These are phyloP conservation scores for Aspergillus sergii DNA, from an alignment of 2,329 filamentous ascomycete species.

Conservation along the genomic window DNA sequence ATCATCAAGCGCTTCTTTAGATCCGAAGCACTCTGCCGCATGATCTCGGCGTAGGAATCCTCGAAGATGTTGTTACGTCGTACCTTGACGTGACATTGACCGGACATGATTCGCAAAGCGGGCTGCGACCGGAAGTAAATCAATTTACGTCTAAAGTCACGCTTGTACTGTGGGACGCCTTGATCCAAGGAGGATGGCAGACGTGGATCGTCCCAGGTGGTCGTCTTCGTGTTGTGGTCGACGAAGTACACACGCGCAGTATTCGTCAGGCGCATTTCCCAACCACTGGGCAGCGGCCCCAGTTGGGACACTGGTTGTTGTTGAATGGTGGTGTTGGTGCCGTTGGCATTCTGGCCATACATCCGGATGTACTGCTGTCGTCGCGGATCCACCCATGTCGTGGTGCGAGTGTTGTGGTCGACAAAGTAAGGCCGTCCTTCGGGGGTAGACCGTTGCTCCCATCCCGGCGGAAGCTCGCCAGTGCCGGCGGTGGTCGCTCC, in stretches of 20 bases:
- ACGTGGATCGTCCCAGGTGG: constrained; percentile 96
- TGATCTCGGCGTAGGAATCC: constrained; percentile 98
- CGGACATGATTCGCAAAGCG: constrained; percentile 89
- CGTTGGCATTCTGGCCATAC: constrained; percentile 83
- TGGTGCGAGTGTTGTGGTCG: constrained; percentile 96
- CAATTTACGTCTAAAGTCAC: constrained; percentile 94
- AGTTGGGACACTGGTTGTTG: constrained; percentile 97
- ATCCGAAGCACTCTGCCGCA: constrained; percentile 91
- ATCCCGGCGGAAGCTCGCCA: constrained; percentile 90
- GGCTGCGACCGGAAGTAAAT: constrained; percentile 99
- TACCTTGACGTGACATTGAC: constrained; percentile 98
- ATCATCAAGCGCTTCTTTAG: constrained; percentile 99
- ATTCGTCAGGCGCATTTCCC: constrained; percentile 99
- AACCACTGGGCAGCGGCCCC: constrained; percentile 91
- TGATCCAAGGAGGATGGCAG: constrained; percentile 95
- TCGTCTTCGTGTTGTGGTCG: constrained; percentile 99
- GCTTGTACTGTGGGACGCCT: constrained; percentile 98
- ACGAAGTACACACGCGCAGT: constrained; percentile 98
- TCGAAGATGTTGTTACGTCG: constrained; percentile 96
- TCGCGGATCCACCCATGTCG: constrained; percentile 96
- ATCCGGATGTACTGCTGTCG: constrained; percentile 98
- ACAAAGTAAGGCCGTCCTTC: constrained; percentile 97
- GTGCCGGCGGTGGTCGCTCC: constrained; percentile 92
- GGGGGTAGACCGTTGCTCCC: constrained; percentile 94
- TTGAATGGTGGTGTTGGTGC: constrained; percentile 81